These are phyloP conservation scores for Dacryopinax primogenitus DNA, from an alignment of 768 basidiomycete genomes.

Conservation along the genomic window DNA sequence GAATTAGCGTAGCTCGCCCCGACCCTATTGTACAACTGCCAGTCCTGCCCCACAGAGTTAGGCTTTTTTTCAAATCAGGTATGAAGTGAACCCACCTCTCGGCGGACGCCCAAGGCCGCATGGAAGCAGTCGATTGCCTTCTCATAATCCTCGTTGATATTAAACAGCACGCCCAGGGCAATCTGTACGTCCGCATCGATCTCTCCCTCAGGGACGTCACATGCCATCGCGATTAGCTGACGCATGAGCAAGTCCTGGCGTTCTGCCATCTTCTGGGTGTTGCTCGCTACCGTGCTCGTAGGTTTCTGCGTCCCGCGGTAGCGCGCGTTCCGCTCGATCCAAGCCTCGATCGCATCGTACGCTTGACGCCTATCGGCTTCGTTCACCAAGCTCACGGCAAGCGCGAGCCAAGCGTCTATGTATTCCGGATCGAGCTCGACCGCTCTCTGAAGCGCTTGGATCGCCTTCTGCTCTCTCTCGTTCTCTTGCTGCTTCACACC, in stretches of 20 bases:
- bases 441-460: conserved; percentile 69
- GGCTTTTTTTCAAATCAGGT: not conserved
- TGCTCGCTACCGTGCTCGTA: conserved; percentile 33
- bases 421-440: conserved; percentile 67
- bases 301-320: conserved; percentile 31
- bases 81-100: conserved; percentile 47
- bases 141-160: conserved; percentile 84
- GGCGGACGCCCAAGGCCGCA: conserved; percentile 73
- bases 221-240: conserved; percentile 72
- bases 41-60: conserved; percentile 46
- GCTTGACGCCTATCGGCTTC: conserved; percentile 65
- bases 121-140: conserved; percentile 92
- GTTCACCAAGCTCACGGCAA: conserved; percentile 84
- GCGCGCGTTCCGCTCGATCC: conserved; percentile 55
- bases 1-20: conserved; percentile 92
- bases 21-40: conserved; percentile 82
- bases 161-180: conserved; percentile 83
- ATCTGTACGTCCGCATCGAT: conserved; percentile 94
- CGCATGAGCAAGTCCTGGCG: conserved; percentile 41
- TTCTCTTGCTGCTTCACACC: conserved; percentile 98
- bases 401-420: conserved; percentile 74
- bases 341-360: conserved; percentile 67
- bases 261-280: conserved; percentile 16
- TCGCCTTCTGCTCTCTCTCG: conserved; percentile 82
- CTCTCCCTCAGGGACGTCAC: conserved; percentile 40